phyloP scores from a whole-genome alignment of 768 basidiomycete species.

The Termitomyces sp. region DNA sequence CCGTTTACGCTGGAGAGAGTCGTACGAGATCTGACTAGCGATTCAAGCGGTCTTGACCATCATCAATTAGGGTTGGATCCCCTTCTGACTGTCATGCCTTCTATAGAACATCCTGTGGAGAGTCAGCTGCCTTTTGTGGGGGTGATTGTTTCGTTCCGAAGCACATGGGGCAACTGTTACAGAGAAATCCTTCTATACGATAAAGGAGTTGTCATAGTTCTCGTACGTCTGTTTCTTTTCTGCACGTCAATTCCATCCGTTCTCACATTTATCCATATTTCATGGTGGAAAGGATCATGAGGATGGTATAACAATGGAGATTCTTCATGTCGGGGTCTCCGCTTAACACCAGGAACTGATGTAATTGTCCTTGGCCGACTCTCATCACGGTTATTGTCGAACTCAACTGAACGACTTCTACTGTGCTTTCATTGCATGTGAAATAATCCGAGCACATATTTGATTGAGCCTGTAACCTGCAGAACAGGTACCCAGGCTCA shows the following conservation, averaged over 20 bases:
- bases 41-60: neutral
- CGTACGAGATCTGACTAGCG: neutral
- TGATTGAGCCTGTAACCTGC: too few relatives aligned
- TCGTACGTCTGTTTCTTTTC: conserved; percentile 15
- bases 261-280: neutral
- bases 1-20: neutral
- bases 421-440: too few relatives aligned
- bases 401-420: too few relatives aligned
- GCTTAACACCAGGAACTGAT: neutral
- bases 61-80: neutral
- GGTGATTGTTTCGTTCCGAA: conserved; percentile 1
- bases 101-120: conserved; percentile 18
- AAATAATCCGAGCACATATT: too few relatives aligned
- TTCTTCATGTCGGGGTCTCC: conserved; percentile 3
- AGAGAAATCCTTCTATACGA: conserved; percentile 33
- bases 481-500: too few relatives aligned
- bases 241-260: neutral
- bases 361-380: too few relatives aligned
- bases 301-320: neutral
- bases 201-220: conserved; percentile 29
- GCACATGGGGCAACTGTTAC: conserved; percentile 11
- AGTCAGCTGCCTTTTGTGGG: conserved; percentile 23
- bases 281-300: neutral
- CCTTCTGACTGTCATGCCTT: neutral
- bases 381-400: too few relatives aligned